Percentiles rank a stretch among this genome's conserved stretches.
phyloP scores from a whole-genome alignment of 306 rosid genomes.

The Alnus rubra region DNA sequence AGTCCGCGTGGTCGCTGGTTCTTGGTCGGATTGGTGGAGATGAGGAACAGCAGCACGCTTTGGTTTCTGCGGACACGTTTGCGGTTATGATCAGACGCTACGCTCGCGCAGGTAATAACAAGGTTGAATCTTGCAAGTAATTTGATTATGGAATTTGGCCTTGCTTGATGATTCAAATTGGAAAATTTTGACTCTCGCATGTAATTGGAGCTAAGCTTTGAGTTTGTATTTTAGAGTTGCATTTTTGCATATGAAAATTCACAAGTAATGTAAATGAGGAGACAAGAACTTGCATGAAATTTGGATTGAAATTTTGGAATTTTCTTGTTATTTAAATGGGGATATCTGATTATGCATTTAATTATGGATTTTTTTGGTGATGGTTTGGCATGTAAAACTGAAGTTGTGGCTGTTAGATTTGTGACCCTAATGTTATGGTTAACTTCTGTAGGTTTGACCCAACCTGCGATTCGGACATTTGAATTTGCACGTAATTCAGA shows the following conservation, averaged over 20 bases:
- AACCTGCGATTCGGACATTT: constrained; percentile 67
- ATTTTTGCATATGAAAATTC: background rate
- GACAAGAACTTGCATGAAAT: background rate
- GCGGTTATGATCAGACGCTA: constrained; percentile 83
- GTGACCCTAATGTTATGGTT: constrained; percentile 7
- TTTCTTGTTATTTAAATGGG: background rate
- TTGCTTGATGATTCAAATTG: background rate
- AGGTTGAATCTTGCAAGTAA: background rate
- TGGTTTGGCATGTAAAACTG: background rate
- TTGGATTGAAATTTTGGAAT: background rate
- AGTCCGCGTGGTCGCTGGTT: constrained; percentile 69
- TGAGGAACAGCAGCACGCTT: constrained; percentile 18
- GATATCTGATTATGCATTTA: background rate
- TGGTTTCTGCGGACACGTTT: constrained; percentile 61
- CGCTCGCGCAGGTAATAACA: constrained; percentile 64
- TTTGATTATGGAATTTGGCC: background rate
- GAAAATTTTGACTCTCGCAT: background rate
- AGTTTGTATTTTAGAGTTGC: background rate
- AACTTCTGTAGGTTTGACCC: constrained; percentile 37
- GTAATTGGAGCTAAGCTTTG: background rate
- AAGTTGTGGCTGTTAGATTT: background rate
- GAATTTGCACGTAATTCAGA: constrained; percentile 56
- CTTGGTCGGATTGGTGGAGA: constrained; percentile 35
- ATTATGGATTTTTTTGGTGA: background rate
- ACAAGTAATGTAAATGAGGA: background rate